phyloP scores from a whole-genome alignment of 192 early-diverging fungal species.

The Backusella circina region DNA sequence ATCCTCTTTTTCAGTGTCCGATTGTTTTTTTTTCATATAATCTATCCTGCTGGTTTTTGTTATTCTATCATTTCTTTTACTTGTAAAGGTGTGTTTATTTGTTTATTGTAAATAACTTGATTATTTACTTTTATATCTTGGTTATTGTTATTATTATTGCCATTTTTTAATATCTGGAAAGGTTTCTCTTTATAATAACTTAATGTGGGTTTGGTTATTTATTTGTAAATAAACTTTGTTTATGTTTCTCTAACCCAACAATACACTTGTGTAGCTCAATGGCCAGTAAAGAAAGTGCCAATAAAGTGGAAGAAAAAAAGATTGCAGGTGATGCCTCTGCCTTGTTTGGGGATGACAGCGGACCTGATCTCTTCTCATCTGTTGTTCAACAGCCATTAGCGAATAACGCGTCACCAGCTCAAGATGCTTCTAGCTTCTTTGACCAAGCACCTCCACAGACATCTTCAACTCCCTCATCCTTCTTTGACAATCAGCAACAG shows the following conservation, averaged over 20 bases:
- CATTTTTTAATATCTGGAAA: no score
- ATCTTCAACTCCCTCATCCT: background rate
- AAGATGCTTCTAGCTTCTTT: conserved; percentile 1
- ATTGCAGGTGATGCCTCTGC: conserved; percentile 14
- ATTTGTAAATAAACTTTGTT: background rate
- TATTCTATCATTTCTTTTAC: background rate
- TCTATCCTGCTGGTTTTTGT: background rate
- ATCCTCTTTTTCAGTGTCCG: conserved; percentile 3
- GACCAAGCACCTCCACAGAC: background rate
- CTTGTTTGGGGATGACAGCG: conserved; percentile 11
- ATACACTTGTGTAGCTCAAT: background rate
- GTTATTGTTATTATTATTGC: background rate
- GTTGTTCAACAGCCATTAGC: background rate
- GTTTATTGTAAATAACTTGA: background rate
- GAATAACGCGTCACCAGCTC: background rate
- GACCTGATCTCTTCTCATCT: conserved; percentile 7
- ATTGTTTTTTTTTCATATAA: background rate
- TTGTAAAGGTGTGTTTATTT: background rate
- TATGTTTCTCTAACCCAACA: background rate
- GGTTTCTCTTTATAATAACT: no score
- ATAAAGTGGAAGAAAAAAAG: background rate
- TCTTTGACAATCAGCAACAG: conserved; percentile 4
- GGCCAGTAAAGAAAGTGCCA: background rate
- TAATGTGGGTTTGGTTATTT: background rate
- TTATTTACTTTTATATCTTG: background rate